Base-by-base conservation (phyloP, 2,329 filamentous ascomycete genomes). In the Coniochaeta pulveracea region DNA sequence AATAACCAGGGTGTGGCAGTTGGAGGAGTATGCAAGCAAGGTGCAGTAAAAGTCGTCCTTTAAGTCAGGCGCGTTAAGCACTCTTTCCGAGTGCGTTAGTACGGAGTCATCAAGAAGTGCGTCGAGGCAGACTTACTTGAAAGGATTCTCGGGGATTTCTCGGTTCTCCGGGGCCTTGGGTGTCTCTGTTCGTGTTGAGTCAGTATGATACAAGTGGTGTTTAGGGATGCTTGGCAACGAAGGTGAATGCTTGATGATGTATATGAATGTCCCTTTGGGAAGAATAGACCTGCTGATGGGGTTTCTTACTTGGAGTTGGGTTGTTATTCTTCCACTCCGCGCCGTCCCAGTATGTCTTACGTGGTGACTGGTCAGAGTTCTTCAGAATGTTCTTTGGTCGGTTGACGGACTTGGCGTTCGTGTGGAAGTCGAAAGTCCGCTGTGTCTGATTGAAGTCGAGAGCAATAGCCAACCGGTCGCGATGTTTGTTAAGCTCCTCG, bases 31-130 rank as follows among this genome's bases (percentile, higher is more conserved):
- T 8, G 91, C 85, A 34, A 98, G 66, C 3, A 88, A 69, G 0
- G 88, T 91, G 57, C 86, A 95, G 53, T 98, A 98, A 53, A 88
- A 98, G 55, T 98, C 89, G 47, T 96, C 86, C 36, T 85, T 76
- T n/a, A 96, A 64, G 33, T 76, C 74, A 3, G 88, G 86, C 7
- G 89, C 89, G 57, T 95, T 85, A 5, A 98, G 67, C 6, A 95
- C 82, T 58, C 76, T 37, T 24, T n/a, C 22, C 16, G 6, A 9
- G 8, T 8, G 16, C 25, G 30, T 25, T 18, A 33, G 28, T 23
- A 5, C 19, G 11, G 9, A 12, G 10, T 10, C 14, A n/a, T 4
- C 7, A 2, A 21, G 3, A 18, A 12, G 9, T 5, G 30, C n/a
- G n/a, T 21, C 10, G 12, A 10, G 2, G 10, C 15, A 10, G 31